Percentiles rank a stretch among this genome's conserved stretches.
phyloP scores from a whole-genome alignment of 2,329 filamentous ascomycete genomes.

The Aphanocladium album region DNA sequence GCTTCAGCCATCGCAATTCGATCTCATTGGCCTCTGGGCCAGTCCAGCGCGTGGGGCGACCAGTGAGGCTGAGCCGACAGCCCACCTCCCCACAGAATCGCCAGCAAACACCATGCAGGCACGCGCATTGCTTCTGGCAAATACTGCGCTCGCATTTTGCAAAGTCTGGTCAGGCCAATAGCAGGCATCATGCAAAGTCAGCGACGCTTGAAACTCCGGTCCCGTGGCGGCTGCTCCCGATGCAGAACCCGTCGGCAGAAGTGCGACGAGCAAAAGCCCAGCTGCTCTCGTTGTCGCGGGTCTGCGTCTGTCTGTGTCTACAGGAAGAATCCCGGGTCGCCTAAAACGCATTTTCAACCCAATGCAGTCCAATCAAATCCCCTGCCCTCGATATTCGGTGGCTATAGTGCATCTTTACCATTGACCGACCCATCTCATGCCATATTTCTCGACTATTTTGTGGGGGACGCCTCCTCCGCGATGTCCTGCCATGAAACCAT shows the following conservation, averaged over 20 bases:
- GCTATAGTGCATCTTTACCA: background rate
- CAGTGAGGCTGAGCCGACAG: background rate
- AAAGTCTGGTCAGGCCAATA: background rate
- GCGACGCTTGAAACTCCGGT: slow-evolving; percentile 11
- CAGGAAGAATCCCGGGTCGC: background rate
- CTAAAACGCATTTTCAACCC: background rate
- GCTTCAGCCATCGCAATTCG: background rate
- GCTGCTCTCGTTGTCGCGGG: slow-evolving; percentile 14
- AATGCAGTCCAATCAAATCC: background rate
- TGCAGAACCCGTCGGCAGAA: slow-evolving; percentile 17
- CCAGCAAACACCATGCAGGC: background rate
- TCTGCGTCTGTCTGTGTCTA: slow-evolving; percentile 15
- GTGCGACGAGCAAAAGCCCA: slow-evolving; percentile 18
- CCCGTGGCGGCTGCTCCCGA: slow-evolving; percentile 16
- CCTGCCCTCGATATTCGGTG: background rate
- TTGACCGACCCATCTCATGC: background rate
- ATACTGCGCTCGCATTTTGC: background rate
- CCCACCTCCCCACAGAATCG: background rate
- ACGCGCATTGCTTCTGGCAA: background rate
- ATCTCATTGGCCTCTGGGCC: slow-evolving; percentile 1
- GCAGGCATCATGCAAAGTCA: background rate
- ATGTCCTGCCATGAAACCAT: background rate
- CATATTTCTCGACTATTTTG: background rate
- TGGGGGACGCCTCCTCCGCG: background rate
- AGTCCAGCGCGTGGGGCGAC: no score